phyloP scores from a whole-genome alignment of 2,329 filamentous ascomycete species.

The Aspergillus thermomutatus region DNA sequence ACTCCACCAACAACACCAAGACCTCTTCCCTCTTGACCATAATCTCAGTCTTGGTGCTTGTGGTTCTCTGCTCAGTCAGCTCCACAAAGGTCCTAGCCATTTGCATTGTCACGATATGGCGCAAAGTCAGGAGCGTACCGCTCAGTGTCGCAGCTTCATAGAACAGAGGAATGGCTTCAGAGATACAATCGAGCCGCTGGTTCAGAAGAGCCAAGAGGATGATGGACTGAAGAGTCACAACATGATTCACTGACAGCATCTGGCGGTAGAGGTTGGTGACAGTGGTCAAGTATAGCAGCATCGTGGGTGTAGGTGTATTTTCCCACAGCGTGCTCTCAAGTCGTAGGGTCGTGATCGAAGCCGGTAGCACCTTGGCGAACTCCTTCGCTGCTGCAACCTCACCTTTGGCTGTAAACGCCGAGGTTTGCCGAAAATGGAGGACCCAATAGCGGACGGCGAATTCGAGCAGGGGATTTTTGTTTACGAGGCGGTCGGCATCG shows the following conservation, averaged over 20 bases:
- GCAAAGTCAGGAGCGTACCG: constrained; percentile 34
- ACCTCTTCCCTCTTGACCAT: constrained; percentile 44
- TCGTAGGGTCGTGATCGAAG: constrained; percentile 43
- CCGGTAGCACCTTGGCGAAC: constrained; percentile 48
- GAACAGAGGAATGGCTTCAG: constrained; percentile 36
- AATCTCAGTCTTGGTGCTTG: constrained; percentile 26
- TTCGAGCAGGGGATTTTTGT: constrained; percentile 43
- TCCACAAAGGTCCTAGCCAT: constrained; percentile 45
- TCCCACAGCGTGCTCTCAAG: constrained; percentile 51
- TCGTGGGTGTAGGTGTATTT: constrained; percentile 27
- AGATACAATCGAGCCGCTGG: constrained; percentile 26
- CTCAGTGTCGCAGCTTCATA: constrained; percentile 42
- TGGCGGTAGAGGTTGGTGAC: constrained; percentile 32
- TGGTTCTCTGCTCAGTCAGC: constrained; percentile 34
- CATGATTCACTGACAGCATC: constrained; percentile 36
- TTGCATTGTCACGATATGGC: constrained; percentile 44
- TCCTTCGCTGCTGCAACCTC: constrained; percentile 42
- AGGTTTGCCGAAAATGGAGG: constrained; percentile 44
- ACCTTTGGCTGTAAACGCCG: constrained; percentile 36
- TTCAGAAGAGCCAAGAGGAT: constrained; percentile 38
- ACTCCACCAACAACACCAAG: constrained; percentile 45
- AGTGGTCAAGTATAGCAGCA: constrained; percentile 26
- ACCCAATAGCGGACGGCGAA: constrained; percentile 49
- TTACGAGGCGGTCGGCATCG: constrained; percentile 24
- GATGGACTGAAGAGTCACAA: constrained; percentile 45